Percentiles rank a stretch among this genome's conserved stretches.
These are phyloP conservation scores for Vitis hybrid DNA, from an alignment of 177 flowering plant genomes.

Conservation along the genomic window DNA sequence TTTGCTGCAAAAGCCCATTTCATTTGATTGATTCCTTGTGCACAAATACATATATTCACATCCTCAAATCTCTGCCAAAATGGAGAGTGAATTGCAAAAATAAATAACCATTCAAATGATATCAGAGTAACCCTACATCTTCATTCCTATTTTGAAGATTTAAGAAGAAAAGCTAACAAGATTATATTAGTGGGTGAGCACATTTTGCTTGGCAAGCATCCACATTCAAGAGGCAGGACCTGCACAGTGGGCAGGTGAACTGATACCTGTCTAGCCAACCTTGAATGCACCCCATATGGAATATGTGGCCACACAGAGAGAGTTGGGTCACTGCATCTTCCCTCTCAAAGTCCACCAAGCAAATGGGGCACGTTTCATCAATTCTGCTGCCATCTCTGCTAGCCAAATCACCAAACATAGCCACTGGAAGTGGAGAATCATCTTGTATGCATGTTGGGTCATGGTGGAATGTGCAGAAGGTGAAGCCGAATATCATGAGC, in stretches of 20 bases:
- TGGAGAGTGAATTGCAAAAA: too few relatives aligned
- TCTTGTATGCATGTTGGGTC: neutral
- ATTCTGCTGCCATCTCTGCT: neutral
- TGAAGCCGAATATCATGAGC: neutral
- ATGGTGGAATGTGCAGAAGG: neutral
- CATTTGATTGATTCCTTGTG: too few relatives aligned
- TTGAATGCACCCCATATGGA: constrained; percentile 40
- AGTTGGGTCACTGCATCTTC: constrained; percentile 42
- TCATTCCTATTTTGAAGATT: too few relatives aligned
- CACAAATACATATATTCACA: too few relatives aligned
- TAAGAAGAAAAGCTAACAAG: too few relatives aligned
- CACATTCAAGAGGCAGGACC: constrained; percentile 22
- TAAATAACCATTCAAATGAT: too few relatives aligned
- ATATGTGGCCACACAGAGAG: constrained; percentile 34
- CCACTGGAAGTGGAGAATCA: constrained; percentile 14
- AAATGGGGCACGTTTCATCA: constrained; percentile 37
- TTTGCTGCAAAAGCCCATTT: too few relatives aligned
- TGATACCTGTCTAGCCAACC: constrained; percentile 33
- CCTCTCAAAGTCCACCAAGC: constrained; percentile 43
- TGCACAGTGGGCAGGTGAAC: constrained; percentile 56
- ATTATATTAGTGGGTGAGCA: neutral
- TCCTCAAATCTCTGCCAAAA: too few relatives aligned
- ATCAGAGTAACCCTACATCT: too few relatives aligned
- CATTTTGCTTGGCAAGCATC: neutral
- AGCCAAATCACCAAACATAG: constrained; percentile 24